Base-by-base conservation (phyloP, 2,329 filamentous ascomycete species). In the Escovopsis sp. region DNA sequence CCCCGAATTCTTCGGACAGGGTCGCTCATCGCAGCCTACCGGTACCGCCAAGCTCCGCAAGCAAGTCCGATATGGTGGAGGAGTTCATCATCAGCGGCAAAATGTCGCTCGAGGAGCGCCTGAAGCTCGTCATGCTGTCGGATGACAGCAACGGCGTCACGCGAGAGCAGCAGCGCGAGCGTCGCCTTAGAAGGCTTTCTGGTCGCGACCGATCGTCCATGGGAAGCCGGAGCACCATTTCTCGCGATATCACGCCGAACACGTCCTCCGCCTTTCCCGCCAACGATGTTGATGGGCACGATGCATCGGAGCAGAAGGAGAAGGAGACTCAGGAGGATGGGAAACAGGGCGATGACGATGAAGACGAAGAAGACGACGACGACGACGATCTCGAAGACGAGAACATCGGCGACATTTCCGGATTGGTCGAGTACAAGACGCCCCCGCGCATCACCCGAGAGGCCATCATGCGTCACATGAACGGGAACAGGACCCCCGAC, bases 121-220 rank as follows among this genome's bases (percentile, higher is more conserved):
- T 94, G 35, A 78, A 79, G 49, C 68, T 93, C 33, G 90, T 94
- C 83, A 86, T 88, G 76, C 70, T 87, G 31, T 82, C 83, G 14
- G 72, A 80, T 36, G 75, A 79, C 38, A 62, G 62, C 15, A 58
- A 59, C 28, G 58, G 57, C 34, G 63, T 66, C 2, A 72, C 73
- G 26, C 72, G 70, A 3, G 74, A 78, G 51, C 68, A 71, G 44
- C 77, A 81, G 53, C 66, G 77, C 34, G 77, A 81, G 56, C 70
- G 78, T 39, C 72, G 76, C 18, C 73, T 82, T 63, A 66, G 77
- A 46, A 70, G 77, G 43, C 76, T 68, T 36, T 67, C 62, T 39
- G 51, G 64, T 45, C 62, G 68, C 39, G 66, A 72, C 48, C 63
- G 50, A 55, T 27, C 29, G 13, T 33, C 31, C 7, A 15, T 34